Conservation (phyloP, 2,329 filamentous ascomycete genomes). For the Neobulgaria alba region DNA sequence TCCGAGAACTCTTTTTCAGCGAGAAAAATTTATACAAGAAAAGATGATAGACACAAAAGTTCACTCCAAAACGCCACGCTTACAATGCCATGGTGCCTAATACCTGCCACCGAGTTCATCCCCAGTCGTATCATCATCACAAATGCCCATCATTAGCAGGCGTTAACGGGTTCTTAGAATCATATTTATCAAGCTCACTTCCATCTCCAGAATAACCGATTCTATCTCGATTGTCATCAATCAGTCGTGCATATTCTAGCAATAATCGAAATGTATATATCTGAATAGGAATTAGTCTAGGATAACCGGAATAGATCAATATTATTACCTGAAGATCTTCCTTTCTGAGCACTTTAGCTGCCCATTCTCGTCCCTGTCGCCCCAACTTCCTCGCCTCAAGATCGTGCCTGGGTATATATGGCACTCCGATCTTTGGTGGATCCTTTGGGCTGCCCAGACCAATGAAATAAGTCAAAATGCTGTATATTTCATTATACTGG, state of each 20-base stretch:
- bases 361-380: slow-evolving; percentile 59
- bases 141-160: slow-evolving; percentile 11
- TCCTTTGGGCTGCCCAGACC: slow-evolving; percentile 44
- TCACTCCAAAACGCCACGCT: slow-evolving; percentile 3
- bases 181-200: slow-evolving; percentile 26
- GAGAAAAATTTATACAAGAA: no score
- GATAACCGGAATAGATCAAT: neutral
- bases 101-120: neutral
- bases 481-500: slow-evolving; percentile 62
- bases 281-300: slow-evolving; percentile 16
- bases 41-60: neutral
- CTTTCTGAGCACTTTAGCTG: slow-evolving; percentile 57
- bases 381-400: slow-evolving; percentile 58
- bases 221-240: slow-evolving; percentile 31
- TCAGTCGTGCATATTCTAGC: slow-evolving; percentile 47
- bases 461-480: slow-evolving; percentile 66
- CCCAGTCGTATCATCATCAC: slow-evolving; percentile 5
- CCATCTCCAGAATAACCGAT: slow-evolving; percentile 29
- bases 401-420: slow-evolving; percentile 34
- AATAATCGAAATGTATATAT: slow-evolving; percentile 58
- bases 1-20: no score
- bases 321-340: slow-evolving; percentile 61
- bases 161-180: slow-evolving; percentile 16
- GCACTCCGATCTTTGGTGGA: slow-evolving; percentile 37
- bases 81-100: neutral